Base-by-base conservation (phyloP, 345 rosid genomes). In the Nasturtium officinale region DNA sequence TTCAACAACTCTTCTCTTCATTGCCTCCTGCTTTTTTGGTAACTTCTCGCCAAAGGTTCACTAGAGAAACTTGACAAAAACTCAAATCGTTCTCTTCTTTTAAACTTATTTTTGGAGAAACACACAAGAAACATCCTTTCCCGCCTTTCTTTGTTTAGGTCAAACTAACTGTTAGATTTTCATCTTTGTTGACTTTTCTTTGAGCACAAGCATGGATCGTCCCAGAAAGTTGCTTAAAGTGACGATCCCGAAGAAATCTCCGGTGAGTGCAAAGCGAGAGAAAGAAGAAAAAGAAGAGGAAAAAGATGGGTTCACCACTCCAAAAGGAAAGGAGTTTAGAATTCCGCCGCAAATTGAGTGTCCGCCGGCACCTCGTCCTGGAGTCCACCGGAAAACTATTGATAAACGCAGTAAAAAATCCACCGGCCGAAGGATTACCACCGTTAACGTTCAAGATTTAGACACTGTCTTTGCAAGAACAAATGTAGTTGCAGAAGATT, bases 291-390 rank as follows among this genome's bases (percentile, higher is more conserved):
- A 67, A 38, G 59, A 55, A 43, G 75, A 62, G 7, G 6, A 67
- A 38, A 52, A 55, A 43, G 75, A 62, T 63, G 71, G 71, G 37
- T 63, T 37, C 71, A 70, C 53, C 0, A 69, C 79, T 55, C 79
- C 79, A 18, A 55, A 65, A 25, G 71, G 60, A 25, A 21, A 18
- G 1, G 33, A 54, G 3, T 69, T 55, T 28, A 76, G 63, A 11
- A 69, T 76, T 32, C 79, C 65, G 28, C 57, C 35, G 53, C 35
- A 21, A 16, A 15, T 35, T 4, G 25, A 25, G 21, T 76, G 79
- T 62, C 79, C 79, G 46, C 79, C 75, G n/a, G 75, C 79, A 25
- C 75, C 79, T 8, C 6, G 29, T 1, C 16, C 50, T 6, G 3
- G 17, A 4, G n/a, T 40, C 40, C 28, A 17, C 42, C 74, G 58